Evolutionary conservation across 2,329 filamentous ascomycete species (phyloP).

Genomic region (Colletotrichum phormii): DNA sequence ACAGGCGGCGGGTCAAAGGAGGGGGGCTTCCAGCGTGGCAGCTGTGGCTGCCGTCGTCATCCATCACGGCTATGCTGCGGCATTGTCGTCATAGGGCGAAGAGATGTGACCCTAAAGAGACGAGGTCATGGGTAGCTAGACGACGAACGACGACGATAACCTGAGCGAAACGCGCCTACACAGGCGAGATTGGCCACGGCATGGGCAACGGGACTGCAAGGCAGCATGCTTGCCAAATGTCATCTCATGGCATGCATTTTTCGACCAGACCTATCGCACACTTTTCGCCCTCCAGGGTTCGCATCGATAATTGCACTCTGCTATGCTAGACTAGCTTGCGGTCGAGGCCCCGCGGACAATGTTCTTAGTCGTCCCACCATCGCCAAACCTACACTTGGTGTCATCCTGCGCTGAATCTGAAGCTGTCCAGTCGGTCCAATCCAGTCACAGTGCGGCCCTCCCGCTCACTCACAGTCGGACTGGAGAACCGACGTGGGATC

Average conservation of each 20-base stretch:
- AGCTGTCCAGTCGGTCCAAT: neutral
- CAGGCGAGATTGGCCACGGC: slow-evolving; percentile 9
- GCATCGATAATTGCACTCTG: slow-evolving; percentile 4
- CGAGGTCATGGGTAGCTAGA: slow-evolving; percentile 4
- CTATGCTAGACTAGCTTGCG: slow-evolving; percentile 8
- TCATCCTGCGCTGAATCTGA: slow-evolving; percentile 14
- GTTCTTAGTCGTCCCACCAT: slow-evolving; percentile 27
- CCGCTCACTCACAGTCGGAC: slow-evolving; percentile 1
- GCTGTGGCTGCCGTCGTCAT: slow-evolving; percentile 34
- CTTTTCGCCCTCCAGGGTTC: slow-evolving; percentile 1
- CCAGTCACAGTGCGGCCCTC: slow-evolving; percentile 14
- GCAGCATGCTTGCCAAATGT: slow-evolving; percentile 17
- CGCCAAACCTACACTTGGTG: slow-evolving; percentile 21
- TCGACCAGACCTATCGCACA: slow-evolving; percentile 8
- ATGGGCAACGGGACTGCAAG: slow-evolving; percentile 1
- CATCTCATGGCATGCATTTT: slow-evolving; percentile 20
- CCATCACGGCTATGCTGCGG: slow-evolving; percentile 8
- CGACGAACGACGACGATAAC: neutral
- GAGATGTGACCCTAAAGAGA: slow-evolving; percentile 9
- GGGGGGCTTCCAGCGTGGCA: slow-evolving; percentile 10
- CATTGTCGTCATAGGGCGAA: slow-evolving; percentile 18
- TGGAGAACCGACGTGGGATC: slow-evolving; percentile 14
- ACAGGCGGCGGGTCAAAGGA: neutral
- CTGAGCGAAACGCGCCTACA: neutral
- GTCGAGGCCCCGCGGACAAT: slow-evolving; percentile 14